Evolutionary conservation across 108 stramenopile species (phyloP).

Genomic region (Cyclostephanos invisitatus): DNA sequence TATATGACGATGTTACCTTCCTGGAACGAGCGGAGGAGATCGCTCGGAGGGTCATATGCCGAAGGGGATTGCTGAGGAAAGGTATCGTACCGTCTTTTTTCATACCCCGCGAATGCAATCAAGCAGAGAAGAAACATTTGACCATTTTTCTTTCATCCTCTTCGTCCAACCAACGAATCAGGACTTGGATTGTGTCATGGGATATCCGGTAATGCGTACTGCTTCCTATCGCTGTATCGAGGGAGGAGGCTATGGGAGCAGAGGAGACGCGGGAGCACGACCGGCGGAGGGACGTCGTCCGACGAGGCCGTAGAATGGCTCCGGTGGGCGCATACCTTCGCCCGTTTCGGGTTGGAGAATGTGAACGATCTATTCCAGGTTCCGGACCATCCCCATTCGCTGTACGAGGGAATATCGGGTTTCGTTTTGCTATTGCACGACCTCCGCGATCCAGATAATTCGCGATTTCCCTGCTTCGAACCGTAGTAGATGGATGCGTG

Average conservation of each 20-base stretch:
- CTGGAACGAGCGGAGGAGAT: constrained; percentile 48
- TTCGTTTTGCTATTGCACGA: constrained; percentile 33
- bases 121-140: neutral
- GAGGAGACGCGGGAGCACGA: neutral
- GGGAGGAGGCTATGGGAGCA: constrained; percentile 12
- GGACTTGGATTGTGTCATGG: constrained; percentile 79
- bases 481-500: neutral
- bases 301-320: constrained; percentile 28
- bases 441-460: constrained; percentile 16
- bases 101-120: neutral
- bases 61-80: constrained; percentile 57
- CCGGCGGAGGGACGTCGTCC: neutral
- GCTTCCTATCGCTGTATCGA: constrained; percentile 56
- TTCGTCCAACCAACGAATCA: neutral
- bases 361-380: constrained; percentile 15
- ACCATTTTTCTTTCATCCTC: neutral
- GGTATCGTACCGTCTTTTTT: neutral
- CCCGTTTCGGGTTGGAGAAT: constrained; percentile 41
- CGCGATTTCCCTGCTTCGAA: constrained; percentile 30
- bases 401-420: constrained; percentile 61
- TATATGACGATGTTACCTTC: constrained; percentile 53
- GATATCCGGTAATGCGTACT: constrained; percentile 70
- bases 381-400: constrained; percentile 54
- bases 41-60: constrained; percentile 57
- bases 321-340: constrained; percentile 33